Base-by-base conservation (phyloP, 1,139 yeast genomes). In the Candida sp. region DNA sequence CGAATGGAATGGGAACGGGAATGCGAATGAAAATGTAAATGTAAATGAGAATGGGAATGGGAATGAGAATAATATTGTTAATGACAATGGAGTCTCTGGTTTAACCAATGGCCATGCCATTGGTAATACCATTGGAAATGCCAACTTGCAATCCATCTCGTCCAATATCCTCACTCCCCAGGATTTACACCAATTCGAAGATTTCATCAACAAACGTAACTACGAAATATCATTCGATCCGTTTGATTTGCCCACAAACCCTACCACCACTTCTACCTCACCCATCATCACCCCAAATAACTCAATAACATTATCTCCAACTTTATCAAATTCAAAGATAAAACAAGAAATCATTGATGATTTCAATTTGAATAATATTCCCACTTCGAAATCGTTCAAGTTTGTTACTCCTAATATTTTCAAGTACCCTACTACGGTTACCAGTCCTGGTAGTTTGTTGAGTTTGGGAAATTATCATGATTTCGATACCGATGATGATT, bases 261-360 rank as follows among this genome's bases (percentile, higher is more conserved):
- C 21, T 9, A 19, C 12, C 21, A 29, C 39, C 12, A 37, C 30
- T 12, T 25, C 25, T 4, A 37, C 39, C 21, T 37, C 39, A 11
- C 39, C 39, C 25, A 37, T 29, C 8, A 19, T 22, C 12, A 25
- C 19, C 15, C 39, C 38, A n/a, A 32, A 32, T 12, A 32, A 32
- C 19, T 32, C 34, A 11, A 32, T 32, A 6, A 32, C 6, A 5
- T 7, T n/a, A 29, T 12, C 22, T 5, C 33, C 30, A 39, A 22
- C 9, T 37, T 47, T 46, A 70, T 64, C 44, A 64, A 62, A 47
- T 51, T 52, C 37, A 60, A 64, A 45, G 15, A 63, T 70, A 49
- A 71, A 70, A 49, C 73, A 69, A 48, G 74, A 70, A 46, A 69
- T 69, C 45, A 68, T 68, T 41, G 71, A 70, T 45, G 75, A 70